Base-by-base conservation (phyloP, 2,329 filamentous ascomycete species). In the Aquanectria penicillioides region DNA sequence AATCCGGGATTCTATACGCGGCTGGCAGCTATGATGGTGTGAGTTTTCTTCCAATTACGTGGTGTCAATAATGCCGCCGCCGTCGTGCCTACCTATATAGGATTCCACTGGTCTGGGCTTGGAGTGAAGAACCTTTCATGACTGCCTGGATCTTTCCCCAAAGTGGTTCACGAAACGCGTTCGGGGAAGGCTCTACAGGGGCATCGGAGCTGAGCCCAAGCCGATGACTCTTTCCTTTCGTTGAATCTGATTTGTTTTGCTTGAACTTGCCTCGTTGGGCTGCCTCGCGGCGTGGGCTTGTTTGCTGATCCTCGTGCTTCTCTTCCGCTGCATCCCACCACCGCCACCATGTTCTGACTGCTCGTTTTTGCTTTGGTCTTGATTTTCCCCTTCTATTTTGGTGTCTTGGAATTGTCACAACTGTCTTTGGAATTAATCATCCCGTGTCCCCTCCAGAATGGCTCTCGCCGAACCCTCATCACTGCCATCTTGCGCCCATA, bases 351-450 rank as follows among this genome's bases (percentile, higher is more conserved):
- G 77, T 71, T 75, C 77, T 77, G 77, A 75, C 69, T 68, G 63
- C 52, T 65, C 53, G 29, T 46, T 54, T 59, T 50, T 46, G 53
- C 50, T 56, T 61, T 62, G 58, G 62, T 59, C 73, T 59, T 57
- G 59, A 57, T 73, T 61, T 66, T 65, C 69, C 71, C 69, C 72
- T 69, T 66, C 65, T 74, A 69, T 76, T 76, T 79, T 75, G 75
- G 74, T 74, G 73, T 77, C 77, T 81, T 81, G 79, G 77, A 75
- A 73, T 73, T 71, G 58, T 69, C 63, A 67, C 72, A 59, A 65
- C 63, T 59, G 69, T 75, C 74, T 70, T 75, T 74, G 67, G 63
- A 58, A 48, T 63, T 69, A 73, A 51, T 40, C 33, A 61, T 66
- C 69, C 23, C 65, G 65, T 15, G 38, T 71, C 63, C 62, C 58